Conservation (phyloP, 2,329 filamentous ascomycete genomes). For the Ceratocystis cacaofunesta region DNA sequence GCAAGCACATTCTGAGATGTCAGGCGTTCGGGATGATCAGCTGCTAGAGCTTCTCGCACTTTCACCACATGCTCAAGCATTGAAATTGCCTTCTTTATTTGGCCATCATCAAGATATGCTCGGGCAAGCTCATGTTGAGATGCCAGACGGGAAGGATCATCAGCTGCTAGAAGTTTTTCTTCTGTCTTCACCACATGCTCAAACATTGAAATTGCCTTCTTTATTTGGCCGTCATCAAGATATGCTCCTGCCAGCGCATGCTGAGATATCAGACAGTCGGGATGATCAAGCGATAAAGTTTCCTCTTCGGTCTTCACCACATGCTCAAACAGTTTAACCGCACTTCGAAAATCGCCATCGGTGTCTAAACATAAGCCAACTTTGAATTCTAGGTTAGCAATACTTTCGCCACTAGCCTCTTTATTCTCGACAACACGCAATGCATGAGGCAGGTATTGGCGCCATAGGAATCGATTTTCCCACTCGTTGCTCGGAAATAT, state of each 20-base stretch:
- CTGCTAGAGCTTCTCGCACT: too few species aligned
- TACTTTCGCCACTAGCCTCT: background rate
- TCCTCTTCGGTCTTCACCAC: background rate
- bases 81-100: too few species aligned
- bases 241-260: background rate
- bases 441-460: background rate
- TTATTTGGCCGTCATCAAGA: background rate
- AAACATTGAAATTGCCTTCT: background rate
- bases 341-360: background rate
- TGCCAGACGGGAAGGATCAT: background rate
- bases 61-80: too few species aligned
- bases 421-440: fast-evolving
- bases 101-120: background rate
- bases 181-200: background rate
- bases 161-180: background rate
- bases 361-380: background rate
- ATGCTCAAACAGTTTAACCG: background rate
- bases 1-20: fast-evolving
- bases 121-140: background rate
- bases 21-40: background rate
- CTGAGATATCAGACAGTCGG: fast-evolving
- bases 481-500: background rate
- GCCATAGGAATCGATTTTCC: background rate
- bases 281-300: background rate
- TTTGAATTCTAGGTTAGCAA: background rate